Evolutionary conservation across 2,329 filamentous ascomycete species (phyloP), one percentile per base, ranked within the genome.

Genomic region (Colletotrichum spaethianum): DNA sequence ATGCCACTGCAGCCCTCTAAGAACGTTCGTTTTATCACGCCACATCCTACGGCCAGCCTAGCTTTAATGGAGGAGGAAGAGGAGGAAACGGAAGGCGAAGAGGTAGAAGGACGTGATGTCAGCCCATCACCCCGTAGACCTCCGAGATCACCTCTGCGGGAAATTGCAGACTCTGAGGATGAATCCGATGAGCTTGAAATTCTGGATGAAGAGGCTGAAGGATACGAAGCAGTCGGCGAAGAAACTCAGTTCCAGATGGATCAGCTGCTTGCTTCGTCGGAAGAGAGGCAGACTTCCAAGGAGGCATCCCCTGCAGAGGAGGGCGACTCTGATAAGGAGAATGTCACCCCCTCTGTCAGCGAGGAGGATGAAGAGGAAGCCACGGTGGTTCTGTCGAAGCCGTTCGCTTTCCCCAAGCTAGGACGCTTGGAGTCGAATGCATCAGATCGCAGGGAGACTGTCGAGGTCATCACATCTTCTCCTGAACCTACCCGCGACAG

Each of bases 141-240:
- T 2, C 44, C 42, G 38, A 66, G 62, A 26, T 66, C 50, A n/a
- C 73, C 64, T 50, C 33, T 66, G 4, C 57, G 63, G n/a, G 85
- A 87, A 68, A 87, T 89, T 38, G 85, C 86, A 0, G 87, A 89
- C 70, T 87, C 86, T 1, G 87, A 88, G 46, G 85, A 84, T 14
- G 85, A 86, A 8, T 62, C 76, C 57, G 56, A 74, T 7, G 69
- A 71, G 2, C 65, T 72, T 18, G 70, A 72, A 23, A 59, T 72
- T 12, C 31, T 72, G 33, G 70, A 75, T 20, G 73, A 74, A 12
- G 71, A 75, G 4, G 48, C 69, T 18, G 72, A 74, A 28, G 74
- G 75, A 11, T 73, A 73, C 26, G 72, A 73, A 7, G 67, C 46
- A 12, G 65, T 74, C 12, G 74, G 74, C 31, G 62, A 72, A n/a